These are phyloP conservation scores for Aspergillus sp. DNA, from an alignment of 2,329 filamentous ascomycete genomes.

Conservation along the genomic window DNA sequence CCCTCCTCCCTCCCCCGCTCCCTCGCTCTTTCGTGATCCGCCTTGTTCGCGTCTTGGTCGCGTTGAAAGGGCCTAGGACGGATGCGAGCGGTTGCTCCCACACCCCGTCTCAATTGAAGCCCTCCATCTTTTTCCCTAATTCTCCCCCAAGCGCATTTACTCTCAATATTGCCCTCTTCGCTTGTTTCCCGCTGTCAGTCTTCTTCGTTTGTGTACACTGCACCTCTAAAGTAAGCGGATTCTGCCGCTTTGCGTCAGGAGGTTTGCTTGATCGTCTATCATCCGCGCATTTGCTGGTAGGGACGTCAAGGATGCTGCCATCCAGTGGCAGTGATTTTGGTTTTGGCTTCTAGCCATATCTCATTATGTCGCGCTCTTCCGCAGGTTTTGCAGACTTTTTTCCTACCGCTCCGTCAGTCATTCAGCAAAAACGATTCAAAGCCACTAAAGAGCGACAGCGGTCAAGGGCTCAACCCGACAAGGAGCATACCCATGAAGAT, in stretches of 20 bases:
- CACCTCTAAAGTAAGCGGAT: slow-evolving; percentile 7
- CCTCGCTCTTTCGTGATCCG: slow-evolving; percentile 12
- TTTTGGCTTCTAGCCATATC: slow-evolving; percentile 48
- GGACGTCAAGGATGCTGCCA: slow-evolving; percentile 46
- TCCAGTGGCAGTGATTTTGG: slow-evolving; percentile 35
- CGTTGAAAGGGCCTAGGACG: slow-evolving; percentile 19
- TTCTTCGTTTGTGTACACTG: neutral
- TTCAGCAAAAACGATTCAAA: slow-evolving; percentile 54
- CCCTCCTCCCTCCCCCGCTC: slow-evolving; percentile 5
- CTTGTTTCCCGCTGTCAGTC: neutral
- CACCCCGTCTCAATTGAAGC: slow-evolving; percentile 9
- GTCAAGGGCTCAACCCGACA: slow-evolving; percentile 50
- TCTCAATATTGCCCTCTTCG: neutral
- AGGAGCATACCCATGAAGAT: slow-evolving; percentile 26
- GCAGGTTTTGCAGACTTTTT: slow-evolving; percentile 88
- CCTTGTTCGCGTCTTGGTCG: slow-evolving; percentile 23
- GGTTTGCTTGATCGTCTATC: slow-evolving; percentile 27
- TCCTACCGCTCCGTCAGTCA: slow-evolving; percentile 73
- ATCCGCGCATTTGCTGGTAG: slow-evolving; percentile 27
- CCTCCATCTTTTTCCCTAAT: neutral
- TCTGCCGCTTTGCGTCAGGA: slow-evolving; percentile 25
- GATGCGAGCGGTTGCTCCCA: slow-evolving; percentile 13
- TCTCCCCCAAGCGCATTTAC: neutral
- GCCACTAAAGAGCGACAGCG: slow-evolving; percentile 64
- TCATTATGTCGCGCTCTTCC: slow-evolving; percentile 78